Conservation (phyloP, 495 filamentous ascomycete species). For the Cudoniella acicularis region DNA sequence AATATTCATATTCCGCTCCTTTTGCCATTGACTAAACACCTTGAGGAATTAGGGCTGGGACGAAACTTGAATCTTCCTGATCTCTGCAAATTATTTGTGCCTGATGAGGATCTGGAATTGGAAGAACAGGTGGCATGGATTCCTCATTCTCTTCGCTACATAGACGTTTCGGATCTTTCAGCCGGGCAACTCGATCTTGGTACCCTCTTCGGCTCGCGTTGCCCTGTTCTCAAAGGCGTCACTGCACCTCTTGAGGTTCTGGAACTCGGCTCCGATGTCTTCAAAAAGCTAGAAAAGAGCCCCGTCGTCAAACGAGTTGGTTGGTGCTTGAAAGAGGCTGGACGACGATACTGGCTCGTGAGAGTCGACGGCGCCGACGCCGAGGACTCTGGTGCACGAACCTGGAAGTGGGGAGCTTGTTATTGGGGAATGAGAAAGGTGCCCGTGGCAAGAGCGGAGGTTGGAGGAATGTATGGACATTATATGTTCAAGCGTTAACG, state of each 20-base stretch:
- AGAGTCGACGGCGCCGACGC: constrained; percentile 37
- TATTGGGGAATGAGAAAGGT: constrained; percentile 89
- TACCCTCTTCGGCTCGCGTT: constrained; percentile 56
- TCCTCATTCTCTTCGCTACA: constrained; percentile 66
- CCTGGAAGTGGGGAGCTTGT: constrained; percentile 88
- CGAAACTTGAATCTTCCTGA: constrained; percentile 63
- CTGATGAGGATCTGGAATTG: constrained; percentile 35
- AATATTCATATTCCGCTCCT: constrained; percentile 61
- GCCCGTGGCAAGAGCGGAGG: constrained; percentile 71
- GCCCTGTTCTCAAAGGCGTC: constrained; percentile 50
- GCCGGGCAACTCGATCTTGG: constrained; percentile 55
- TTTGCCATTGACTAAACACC: constrained; percentile 67
- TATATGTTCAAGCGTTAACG: constrained; percentile 77
- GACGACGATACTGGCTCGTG: constrained; percentile 66
- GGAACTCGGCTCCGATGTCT: constrained; percentile 69
- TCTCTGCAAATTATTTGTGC: constrained; percentile 55
- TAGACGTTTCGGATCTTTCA: constrained; percentile 66
- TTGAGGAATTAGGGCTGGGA: constrained; percentile 76
- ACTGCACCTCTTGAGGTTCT: constrained; percentile 76
- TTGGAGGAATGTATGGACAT: constrained; percentile 81
- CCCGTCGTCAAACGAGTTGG: constrained; percentile 41
- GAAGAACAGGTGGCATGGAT: constrained; percentile 43
- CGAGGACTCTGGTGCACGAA: constrained; percentile 29
- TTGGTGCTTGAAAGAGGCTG: constrained; percentile 67
- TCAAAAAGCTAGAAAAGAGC: constrained; percentile 28